Base-by-base conservation (phyloP, 169 alveolate species). In the Fabrea salina region DNA sequence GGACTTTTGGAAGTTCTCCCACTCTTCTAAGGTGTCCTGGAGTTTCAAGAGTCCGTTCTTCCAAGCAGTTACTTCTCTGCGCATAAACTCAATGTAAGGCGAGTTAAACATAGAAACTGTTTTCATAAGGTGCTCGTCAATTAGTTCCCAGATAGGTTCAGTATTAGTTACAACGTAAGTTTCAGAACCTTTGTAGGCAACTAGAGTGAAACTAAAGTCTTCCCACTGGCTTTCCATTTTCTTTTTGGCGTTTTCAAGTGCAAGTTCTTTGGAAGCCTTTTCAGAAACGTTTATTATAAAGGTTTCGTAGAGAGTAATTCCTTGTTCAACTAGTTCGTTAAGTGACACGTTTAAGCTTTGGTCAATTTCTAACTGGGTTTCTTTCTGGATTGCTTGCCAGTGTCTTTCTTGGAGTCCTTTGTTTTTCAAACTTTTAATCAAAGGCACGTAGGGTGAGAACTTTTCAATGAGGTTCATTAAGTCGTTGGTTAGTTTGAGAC, bases 121-220 rank as follows among this genome's bases (percentile, higher is more conserved):
- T 74, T 89, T 93, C 70, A 94, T 80, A 2, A 89, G 88, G 77
- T 92, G 96, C 58, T 94, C 96, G 79, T 96, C 97, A 27, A 96
- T 82, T 49, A 88, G 85, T 54, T 89, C 83, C 75, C 91, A 79
- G 41, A 94, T 84, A 39, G 91, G 97, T 70, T 90, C 93, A 79
- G 90, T 85, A 75, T 86, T 86, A 68, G 89, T 86, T n/a, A 96
- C 75, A 39, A 94, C 92, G 33, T 89, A 86, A 37, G 90, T 83
- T 25, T 92, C 91, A 19, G 96, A 88, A 37, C 83, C 89, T 72
- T 94, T 92, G 61, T 82, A 93, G 67, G 90, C 88, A 4, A 91
- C 82, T 16, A 90, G 83, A 57, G 74, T 85, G 53, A 96, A 93
- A 49, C 85, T 87, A 30, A 91, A 64, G 50, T 89, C 89, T 47